A percentile compares a stretch with the other conserved stretches of the same genome.
Evolutionary conservation across 2,329 filamentous ascomycete species (phyloP).

Genomic region (Apiospora koreana): DNA sequence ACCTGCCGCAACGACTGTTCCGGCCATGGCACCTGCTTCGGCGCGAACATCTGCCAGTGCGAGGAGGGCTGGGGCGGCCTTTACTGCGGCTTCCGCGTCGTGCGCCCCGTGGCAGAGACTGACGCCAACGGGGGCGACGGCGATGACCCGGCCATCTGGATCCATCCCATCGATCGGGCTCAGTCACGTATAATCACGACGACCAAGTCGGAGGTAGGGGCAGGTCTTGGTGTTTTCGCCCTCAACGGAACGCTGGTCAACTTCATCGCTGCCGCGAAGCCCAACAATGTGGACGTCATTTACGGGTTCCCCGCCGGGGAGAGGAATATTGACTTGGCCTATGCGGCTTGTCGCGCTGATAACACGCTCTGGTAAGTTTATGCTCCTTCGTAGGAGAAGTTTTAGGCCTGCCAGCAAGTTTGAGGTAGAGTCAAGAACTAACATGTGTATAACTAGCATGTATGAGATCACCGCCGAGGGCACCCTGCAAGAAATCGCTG

Average conservation of each 20-base stretch:
- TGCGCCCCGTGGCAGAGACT: conserved; percentile 43
- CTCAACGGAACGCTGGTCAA: conserved; percentile 49
- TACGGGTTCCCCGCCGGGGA: conserved; percentile 47
- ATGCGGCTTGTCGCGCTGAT: conserved; percentile 51
- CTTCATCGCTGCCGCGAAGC: conserved; percentile 44
- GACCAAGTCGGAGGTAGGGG: conserved; percentile 49
- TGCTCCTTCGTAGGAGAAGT: background rate
- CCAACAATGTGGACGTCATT: conserved; percentile 57
- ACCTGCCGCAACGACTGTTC: conserved; percentile 44
- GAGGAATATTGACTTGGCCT: conserved; percentile 47
- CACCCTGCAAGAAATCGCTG: conserved; percentile 41
- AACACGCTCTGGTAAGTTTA: conserved; percentile 53
- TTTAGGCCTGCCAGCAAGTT: background rate
- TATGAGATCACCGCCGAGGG: conserved; percentile 51
- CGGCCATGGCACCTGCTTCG: conserved; percentile 41
- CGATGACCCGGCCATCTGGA: conserved; percentile 51
- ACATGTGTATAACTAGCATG: conserved; percentile 34
- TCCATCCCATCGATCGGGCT: conserved; percentile 40
- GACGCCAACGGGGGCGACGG: conserved; percentile 45
- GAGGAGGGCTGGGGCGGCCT: conserved; percentile 44
- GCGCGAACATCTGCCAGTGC: conserved; percentile 43
- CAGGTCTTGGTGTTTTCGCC: conserved; percentile 51
- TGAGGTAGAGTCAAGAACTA: conserved; percentile 10
- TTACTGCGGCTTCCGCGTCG: conserved; percentile 45
- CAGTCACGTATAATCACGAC: conserved; percentile 53